Conservation (phyloP, 1,284 basidiomycete genomes). For the Caloboletus inedulis region DNA sequence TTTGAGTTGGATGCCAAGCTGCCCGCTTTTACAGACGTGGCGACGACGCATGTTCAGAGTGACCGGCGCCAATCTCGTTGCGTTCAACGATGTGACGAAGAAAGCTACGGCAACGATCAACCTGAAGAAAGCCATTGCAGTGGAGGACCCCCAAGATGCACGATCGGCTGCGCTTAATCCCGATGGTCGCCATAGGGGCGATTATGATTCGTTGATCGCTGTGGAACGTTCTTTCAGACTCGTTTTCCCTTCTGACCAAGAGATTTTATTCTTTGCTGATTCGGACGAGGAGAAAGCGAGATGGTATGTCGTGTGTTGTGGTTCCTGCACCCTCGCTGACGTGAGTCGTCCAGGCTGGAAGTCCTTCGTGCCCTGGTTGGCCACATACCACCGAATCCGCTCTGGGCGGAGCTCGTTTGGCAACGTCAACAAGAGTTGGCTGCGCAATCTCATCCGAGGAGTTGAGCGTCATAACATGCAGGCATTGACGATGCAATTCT, state of each 20-base stretch:
- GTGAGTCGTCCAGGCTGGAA: slow-evolving; percentile 59
- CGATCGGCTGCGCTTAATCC: slow-evolving; percentile 45
- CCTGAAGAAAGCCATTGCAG: slow-evolving; percentile 74
- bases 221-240: slow-evolving; percentile 87
- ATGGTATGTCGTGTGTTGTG: slow-evolving; percentile 61
- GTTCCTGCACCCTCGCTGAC: slow-evolving; percentile 1
- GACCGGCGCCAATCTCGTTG: slow-evolving; percentile 83
- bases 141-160: slow-evolving; percentile 73
- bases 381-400: slow-evolving; percentile 81
- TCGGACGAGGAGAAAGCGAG: slow-evolving; percentile 81
- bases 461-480: slow-evolving; percentile 8
- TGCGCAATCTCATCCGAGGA: slow-evolving; percentile 17
- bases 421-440: slow-evolving; percentile 58
- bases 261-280: slow-evolving; percentile 90
- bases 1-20: slow-evolving; percentile 6
- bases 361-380: slow-evolving; percentile 79
- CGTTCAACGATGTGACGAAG: slow-evolving; percentile 93
- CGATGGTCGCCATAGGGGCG: slow-evolving; percentile 47
- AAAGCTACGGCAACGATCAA: slow-evolving; percentile 89
- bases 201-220: slow-evolving; percentile 70
- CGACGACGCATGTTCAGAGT: slow-evolving; percentile 84
- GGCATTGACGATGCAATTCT: not conserved
- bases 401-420: slow-evolving; percentile 89
- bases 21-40: slow-evolving; percentile 61
- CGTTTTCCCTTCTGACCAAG: slow-evolving; percentile 75